Evolutionary conservation across 1,284 basidiomycete genomes (phyloP).

Genomic region (Salmacisia buchloeana): DNA sequence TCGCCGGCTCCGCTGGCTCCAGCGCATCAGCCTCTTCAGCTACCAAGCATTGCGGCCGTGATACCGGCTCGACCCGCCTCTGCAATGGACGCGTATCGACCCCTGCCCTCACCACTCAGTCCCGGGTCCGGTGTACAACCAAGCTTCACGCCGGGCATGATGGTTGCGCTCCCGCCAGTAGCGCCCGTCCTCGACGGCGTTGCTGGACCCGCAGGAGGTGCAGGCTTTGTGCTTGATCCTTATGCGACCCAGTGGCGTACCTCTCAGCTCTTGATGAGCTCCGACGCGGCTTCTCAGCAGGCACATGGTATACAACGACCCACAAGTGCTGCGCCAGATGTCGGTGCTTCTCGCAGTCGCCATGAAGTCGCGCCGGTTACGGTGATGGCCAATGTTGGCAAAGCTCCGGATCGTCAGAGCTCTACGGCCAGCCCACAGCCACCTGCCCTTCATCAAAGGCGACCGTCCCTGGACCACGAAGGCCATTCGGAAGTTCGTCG

Average conservation of each 20-base stretch:
- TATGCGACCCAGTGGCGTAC: slow-evolving; percentile 16
- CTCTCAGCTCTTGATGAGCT: slow-evolving; percentile 20
- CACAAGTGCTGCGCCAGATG: slow-evolving; percentile 29
- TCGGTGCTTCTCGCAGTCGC: slow-evolving; percentile 6
- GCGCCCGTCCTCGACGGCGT: neutral
- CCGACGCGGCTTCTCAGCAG: slow-evolving; percentile 3
- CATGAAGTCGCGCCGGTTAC: no score
- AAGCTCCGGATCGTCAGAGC: no score
- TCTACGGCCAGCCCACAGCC: no score
- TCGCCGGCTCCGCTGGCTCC: slow-evolving; percentile 28
- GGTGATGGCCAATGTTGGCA: no score
- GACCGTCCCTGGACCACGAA: no score
- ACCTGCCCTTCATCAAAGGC: no score
- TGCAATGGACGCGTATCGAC: slow-evolving; percentile 2
- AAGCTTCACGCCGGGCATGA: slow-evolving; percentile 1
- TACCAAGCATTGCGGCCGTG: neutral
- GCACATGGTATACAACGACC: slow-evolving; percentile 21
- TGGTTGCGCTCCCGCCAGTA: neutral
- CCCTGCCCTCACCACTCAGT: slow-evolving; percentile 8
- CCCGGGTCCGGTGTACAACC: neutral
- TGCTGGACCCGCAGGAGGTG: neutral
- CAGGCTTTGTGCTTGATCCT: neutral
- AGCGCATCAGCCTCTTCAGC: neutral
- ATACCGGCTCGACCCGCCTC: neutral
- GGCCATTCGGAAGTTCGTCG: no score